These are phyloP conservation scores for Aotearoamyces nothofagi DNA, from an alignment of 2,329 filamentous ascomycete genomes.

Conservation along the genomic window DNA sequence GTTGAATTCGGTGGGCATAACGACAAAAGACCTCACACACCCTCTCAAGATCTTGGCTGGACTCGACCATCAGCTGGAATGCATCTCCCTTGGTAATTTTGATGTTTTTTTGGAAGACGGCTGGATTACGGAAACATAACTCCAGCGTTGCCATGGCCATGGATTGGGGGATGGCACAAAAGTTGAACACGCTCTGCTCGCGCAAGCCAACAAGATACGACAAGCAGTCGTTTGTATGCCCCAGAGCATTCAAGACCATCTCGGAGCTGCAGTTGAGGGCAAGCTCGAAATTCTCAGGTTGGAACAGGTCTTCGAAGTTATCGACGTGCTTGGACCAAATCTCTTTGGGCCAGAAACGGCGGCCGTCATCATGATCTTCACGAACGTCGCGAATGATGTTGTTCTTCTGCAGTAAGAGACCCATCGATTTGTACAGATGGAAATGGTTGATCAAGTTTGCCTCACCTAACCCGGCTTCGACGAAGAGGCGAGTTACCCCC, in stretches of 20 bases:
- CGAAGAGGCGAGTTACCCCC: conserved; percentile 74
- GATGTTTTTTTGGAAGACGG: conserved; percentile 68
- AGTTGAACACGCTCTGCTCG: conserved; percentile 95
- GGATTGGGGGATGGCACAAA: conserved; percentile 80
- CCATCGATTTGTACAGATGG: conserved; percentile 81
- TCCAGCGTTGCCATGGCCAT: conserved; percentile 94
- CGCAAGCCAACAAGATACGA: conserved; percentile 86
- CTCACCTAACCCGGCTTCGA: conserved; percentile 71
- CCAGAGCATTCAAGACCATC: conserved; percentile 78
- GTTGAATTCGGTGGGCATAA: conserved; percentile 66
- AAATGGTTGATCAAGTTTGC: conserved; percentile 61
- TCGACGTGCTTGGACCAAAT: conserved; percentile 90
- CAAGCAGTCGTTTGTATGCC: conserved; percentile 73
- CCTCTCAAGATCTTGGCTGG: conserved; percentile 69
- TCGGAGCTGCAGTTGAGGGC: conserved; percentile 75
- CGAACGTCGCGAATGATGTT: conserved; percentile 92
- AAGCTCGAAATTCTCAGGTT: conserved; percentile 57
- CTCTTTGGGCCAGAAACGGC: conserved; percentile 83
- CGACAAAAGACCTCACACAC: conserved; percentile 65
- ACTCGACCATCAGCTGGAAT: conserved; percentile 75
- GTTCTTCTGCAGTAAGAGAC: conserved; percentile 85
- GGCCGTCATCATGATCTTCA: conserved; percentile 71
- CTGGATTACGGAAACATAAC: conserved; percentile 78
- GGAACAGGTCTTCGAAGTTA: conserved; percentile 74
- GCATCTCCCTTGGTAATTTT: conserved; percentile 92